Base-by-base conservation (phyloP, 225 moss, liverwort and hornwort genomes). In the Takakia lepidozioides region DNA sequence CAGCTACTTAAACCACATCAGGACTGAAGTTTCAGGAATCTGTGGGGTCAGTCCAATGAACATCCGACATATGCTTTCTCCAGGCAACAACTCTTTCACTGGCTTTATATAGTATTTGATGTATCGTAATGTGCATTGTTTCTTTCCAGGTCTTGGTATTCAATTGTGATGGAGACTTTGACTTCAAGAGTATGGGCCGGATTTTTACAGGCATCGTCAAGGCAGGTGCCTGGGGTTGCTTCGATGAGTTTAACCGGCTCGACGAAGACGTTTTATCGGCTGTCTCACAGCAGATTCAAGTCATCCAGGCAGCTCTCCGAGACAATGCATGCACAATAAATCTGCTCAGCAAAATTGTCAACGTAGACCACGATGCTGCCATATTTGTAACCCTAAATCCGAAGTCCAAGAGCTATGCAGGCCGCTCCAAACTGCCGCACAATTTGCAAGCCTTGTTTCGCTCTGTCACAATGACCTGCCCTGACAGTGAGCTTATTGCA, bases 81-180 rank as follows among this genome's bases (percentile, higher is more conserved):
- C n/a, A n/a, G n/a, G n/a, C n/a, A n/a, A n/a, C n/a, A n/a, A n/a
- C n/a, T n/a, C n/a, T n/a, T n/a, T n/a, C n/a, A n/a, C n/a, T n/a
- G n/a, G n/a, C n/a, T n/a, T n/a, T n/a, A n/a, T n/a, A n/a, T n/a
- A n/a, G n/a, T n/a, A n/a, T n/a, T n/a, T n/a, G n/a, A n/a, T n/a
- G n/a, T n/a, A n/a, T n/a, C n/a, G n/a, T n/a, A n/a, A n/a, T n/a
- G n/a, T n/a, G n/a, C n/a, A n/a, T n/a, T n/a, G n/a, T n/a, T n/a
- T 82, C 0, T 40, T 89, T n/a, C 82, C 47, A 63, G 63, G 63
- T 70, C n/a, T 21, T 70, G n/a, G 62, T 70, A 15, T 70, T 70
- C 58, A 70, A 70, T 15, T 70, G 69, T 49, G 69, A 63, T 39
- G 69, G 63, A 47, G 69, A 63, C 47, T 63, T 70, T 27, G 63